A percentile compares a stretch with the other conserved stretches of the same genome.
Evolutionary conservation across 75 land plant genomes (phyloP).

Genomic region (Isoetes taiwanensis): DNA sequence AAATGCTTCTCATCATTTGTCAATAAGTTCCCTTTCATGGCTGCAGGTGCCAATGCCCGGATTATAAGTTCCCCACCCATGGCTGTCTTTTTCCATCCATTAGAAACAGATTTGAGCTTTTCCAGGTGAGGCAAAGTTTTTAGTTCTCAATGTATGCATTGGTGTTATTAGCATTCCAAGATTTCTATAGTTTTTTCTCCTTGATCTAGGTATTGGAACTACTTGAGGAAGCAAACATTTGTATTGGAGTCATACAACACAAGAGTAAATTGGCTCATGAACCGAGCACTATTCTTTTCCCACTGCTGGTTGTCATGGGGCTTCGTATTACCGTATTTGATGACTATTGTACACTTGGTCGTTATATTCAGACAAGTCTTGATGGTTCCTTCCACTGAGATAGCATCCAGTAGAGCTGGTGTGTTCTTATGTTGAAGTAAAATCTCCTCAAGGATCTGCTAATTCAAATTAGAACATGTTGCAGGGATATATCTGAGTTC

Average conservation of each 20-base stretch:
- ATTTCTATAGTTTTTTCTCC: not conserved
- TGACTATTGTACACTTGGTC: constrained; percentile 53
- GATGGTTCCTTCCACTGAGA: constrained; percentile 16
- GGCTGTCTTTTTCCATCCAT: constrained; percentile 15
- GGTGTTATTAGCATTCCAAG: not conserved
- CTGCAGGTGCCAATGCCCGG: constrained; percentile 17
- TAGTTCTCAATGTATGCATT: not conserved
- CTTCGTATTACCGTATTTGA: constrained; percentile 63
- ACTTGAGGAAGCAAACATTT: constrained; percentile 94
- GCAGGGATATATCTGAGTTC: not conserved
- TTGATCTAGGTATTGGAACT: constrained; percentile 85
- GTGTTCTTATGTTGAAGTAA: not conserved
- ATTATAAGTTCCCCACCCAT: constrained; percentile 16
- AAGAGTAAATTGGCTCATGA: constrained; percentile 83
- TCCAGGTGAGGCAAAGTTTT: constrained; percentile 11
- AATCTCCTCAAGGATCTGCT: not conserved
- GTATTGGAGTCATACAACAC: constrained; percentile 85
- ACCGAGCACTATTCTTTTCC: constrained; percentile 63
- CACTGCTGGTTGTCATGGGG: constrained; percentile 97
- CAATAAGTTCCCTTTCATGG: not conserved
- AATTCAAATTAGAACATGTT: not conserved
- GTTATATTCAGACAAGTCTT: constrained; percentile 31
- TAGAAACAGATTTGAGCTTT: constrained; percentile 42
- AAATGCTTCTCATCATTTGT: too few relatives aligned
- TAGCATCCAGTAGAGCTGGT: constrained; percentile 21